A percentile compares a stretch with the other conserved stretches of the same genome.
Evolutionary conservation across 805 yeast genomes (phyloP).

Genomic region (Zygoascus tannicola): DNA sequence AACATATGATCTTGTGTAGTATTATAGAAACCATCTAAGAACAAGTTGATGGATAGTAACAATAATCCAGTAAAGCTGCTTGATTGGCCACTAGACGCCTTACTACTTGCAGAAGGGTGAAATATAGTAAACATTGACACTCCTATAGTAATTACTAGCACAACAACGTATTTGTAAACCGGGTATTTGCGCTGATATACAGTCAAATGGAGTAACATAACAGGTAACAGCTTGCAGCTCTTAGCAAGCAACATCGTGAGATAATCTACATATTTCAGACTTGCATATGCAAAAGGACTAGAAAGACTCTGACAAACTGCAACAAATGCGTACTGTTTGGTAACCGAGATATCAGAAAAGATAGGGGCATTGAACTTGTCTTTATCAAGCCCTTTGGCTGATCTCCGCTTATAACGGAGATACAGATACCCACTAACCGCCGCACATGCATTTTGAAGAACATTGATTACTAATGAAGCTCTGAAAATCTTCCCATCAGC

Average conservation of each 20-base stretch:
- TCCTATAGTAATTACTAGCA: conserved; percentile 69
- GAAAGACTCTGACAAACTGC: conserved; percentile 71
- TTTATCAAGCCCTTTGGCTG: background rate
- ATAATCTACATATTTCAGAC: conserved; percentile 77
- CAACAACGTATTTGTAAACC: conserved; percentile 66
- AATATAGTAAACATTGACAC: conserved; percentile 68
- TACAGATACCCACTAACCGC: conserved; percentile 57
- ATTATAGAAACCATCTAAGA: conserved; percentile 87
- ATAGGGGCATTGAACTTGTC: conserved; percentile 14
- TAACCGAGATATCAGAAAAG: conserved; percentile 22
- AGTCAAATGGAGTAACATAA: conserved; percentile 71
- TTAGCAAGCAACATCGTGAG: conserved; percentile 79
- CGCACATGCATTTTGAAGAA: conserved; percentile 68
- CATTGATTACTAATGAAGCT: conserved; percentile 70
- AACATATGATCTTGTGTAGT: conserved; percentile 87
- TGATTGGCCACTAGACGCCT: conserved; percentile 25
- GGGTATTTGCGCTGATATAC: conserved; percentile 69
- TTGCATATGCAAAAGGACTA: conserved; percentile 71
- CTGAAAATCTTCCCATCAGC: conserved; percentile 46
- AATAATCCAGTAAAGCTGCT: conserved; percentile 45
- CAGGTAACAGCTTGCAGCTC: conserved; percentile 89
- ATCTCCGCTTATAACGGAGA: conserved; percentile 29
- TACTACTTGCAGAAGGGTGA: conserved; percentile 25
- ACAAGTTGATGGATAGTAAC: conserved; percentile 50
- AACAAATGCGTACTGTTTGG: conserved; percentile 40